Evolutionary conservation across 2,329 filamentous ascomycete species (phyloP).

Genomic region (Fusarium pseudocircinatum): DNA sequence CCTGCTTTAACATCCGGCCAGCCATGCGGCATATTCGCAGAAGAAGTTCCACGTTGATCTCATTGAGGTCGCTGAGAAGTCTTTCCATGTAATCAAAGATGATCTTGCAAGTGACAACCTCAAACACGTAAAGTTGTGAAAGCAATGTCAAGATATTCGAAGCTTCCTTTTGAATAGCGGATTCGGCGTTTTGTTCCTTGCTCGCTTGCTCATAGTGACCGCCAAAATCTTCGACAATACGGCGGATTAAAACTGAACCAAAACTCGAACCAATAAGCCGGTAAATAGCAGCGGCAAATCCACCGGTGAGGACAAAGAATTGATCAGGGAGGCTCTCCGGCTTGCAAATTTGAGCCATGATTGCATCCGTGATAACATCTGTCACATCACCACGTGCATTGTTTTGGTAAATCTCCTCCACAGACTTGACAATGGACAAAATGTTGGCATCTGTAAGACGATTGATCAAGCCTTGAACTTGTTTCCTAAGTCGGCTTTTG

Average conservation of each 20-base stretch:
- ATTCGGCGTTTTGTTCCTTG: slow-evolving; percentile 53
- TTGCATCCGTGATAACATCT: slow-evolving; percentile 77
- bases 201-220: slow-evolving; percentile 64
- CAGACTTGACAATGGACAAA: slow-evolving; percentile 80
- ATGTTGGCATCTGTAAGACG: slow-evolving; percentile 92
- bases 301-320: slow-evolving; percentile 89
- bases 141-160: slow-evolving; percentile 85
- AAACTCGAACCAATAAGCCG: slow-evolving; percentile 89
- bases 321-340: slow-evolving; percentile 83
- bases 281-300: slow-evolving; percentile 88
- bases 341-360: slow-evolving; percentile 83
- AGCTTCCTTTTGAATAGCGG: slow-evolving; percentile 48
- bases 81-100: slow-evolving; percentile 91
- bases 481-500: slow-evolving; percentile 75
- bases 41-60: slow-evolving; percentile 88
- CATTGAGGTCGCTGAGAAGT: slow-evolving; percentile 78
- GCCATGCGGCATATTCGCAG: slow-evolving; percentile 84
- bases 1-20: slow-evolving; percentile 84
- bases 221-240: slow-evolving; percentile 79
- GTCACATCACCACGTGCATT: slow-evolving; percentile 91
- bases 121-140: slow-evolving; percentile 90
- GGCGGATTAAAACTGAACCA: slow-evolving; percentile 85
- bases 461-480: slow-evolving; percentile 90
- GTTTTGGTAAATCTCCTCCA: slow-evolving; percentile 84
- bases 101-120: slow-evolving; percentile 82